Percentiles rank a stretch among this genome's conserved stretches.
Conservation (phyloP, 768 basidiomycete genomes). For the Butyriboletus loyo region DNA sequence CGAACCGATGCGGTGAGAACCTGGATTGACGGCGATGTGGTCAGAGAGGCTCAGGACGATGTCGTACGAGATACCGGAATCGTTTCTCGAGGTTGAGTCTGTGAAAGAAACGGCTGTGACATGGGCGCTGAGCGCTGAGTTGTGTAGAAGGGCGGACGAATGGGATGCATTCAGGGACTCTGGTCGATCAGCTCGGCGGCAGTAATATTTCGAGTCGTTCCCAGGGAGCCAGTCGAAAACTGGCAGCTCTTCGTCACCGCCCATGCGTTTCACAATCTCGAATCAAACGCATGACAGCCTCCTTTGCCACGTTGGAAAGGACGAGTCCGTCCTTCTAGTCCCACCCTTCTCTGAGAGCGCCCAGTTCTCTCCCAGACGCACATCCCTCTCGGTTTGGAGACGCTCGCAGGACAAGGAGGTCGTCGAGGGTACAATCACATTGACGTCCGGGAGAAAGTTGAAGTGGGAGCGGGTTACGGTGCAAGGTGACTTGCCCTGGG, state of each 20-base stretch:
- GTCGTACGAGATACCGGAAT: constrained; percentile 17
- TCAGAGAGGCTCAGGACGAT: constrained; percentile 2
- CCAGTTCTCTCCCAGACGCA: constrained; percentile 18
- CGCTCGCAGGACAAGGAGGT: constrained; percentile 20
- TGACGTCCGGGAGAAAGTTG: constrained; percentile 41
- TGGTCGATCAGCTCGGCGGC: no score
- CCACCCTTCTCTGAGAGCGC: constrained; percentile 23
- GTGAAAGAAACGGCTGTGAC: constrained; percentile 18
- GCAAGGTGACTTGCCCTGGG: constrained; percentile 51
- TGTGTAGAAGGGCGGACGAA: no score
- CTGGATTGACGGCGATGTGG: constrained; percentile 19
- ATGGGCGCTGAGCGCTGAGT: constrained; percentile 7
- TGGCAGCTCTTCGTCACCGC: no score
- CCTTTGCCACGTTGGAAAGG: constrained; percentile 14
- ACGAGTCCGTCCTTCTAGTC: constrained; percentile 14
- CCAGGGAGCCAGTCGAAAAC: no score
- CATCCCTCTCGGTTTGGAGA: constrained; percentile 16
- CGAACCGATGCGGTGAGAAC: constrained; percentile 71
- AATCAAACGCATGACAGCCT: constrained; percentile 36
- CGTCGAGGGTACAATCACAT: constrained; percentile 10
- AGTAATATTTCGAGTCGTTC: no score
- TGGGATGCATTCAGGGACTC: no score
- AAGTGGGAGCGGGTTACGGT: constrained; percentile 47
- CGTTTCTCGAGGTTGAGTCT: constrained; percentile 21
- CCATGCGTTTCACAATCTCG: constrained; percentile 33